phyloP scores from a whole-genome alignment of 306 rosid species.

The Abrus precatorius region DNA sequence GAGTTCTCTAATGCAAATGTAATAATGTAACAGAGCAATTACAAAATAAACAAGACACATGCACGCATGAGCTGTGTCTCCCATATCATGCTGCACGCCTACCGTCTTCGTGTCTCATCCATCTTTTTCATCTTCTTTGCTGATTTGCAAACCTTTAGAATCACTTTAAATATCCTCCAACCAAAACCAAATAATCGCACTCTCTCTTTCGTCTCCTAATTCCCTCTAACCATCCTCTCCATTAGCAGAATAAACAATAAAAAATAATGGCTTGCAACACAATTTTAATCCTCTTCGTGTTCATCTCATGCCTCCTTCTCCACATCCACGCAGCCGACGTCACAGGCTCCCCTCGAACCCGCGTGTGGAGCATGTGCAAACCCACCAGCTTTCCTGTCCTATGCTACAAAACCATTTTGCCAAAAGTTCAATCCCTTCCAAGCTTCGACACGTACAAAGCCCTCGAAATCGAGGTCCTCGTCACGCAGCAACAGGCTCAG shows the following conservation, averaged over 20 bases:
- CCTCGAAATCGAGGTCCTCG: neutral
- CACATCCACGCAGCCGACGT: neutral
- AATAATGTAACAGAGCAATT: too few relatives aligned
- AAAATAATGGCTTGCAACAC: conserved; percentile 25
- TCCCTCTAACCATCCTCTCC: too few relatives aligned
- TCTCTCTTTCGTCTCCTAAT: neutral
- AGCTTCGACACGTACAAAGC: conserved; percentile 25
- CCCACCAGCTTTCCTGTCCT: neutral
- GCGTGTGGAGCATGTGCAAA: conserved; percentile 3
- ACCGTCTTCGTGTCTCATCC: too few relatives aligned
- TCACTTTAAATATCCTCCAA: conserved; percentile 20
- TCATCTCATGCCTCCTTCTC: neutral
- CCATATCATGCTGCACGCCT: too few relatives aligned
- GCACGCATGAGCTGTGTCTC: too few relatives aligned
- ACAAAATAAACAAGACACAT: too few relatives aligned
- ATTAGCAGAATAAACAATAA: neutral
- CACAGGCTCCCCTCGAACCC: neutral
- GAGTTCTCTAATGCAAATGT: too few relatives aligned
- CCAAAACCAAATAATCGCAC: neutral
- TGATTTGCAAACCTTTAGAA: too few relatives aligned
- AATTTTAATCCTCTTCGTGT: conserved; percentile 1
- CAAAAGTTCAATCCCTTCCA: neutral
- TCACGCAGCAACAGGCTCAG: neutral
- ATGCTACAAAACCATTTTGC: conserved; percentile 16
- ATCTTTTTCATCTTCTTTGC: too few relatives aligned